Conservation (phyloP, 75 land plant species). For the Pinus taeda region DNA sequence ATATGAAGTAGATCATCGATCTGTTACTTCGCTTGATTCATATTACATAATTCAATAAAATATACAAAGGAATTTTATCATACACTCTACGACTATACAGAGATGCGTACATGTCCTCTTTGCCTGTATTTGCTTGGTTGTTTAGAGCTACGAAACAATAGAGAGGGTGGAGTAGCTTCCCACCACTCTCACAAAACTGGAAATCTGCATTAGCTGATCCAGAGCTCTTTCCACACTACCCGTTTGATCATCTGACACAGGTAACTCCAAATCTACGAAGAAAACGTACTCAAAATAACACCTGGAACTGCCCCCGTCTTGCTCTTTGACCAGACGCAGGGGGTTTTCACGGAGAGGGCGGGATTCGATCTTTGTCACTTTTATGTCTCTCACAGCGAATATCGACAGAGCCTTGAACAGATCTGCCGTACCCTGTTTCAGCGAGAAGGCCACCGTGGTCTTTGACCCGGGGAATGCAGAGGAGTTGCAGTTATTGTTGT, state of each 20-base stretch:
- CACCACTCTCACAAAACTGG: not conserved
- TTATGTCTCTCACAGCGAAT: conserved; percentile 15
- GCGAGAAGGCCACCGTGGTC: conserved; percentile 34
- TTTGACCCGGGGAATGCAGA: not conserved
- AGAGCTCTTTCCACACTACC: conserved; percentile 9
- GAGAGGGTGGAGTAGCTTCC: not conserved
- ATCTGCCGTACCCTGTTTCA: conserved; percentile 20
- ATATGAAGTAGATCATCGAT: too few species aligned
- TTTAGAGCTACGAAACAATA: too few species aligned
- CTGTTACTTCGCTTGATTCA: too few species aligned
- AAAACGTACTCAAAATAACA: conserved; percentile 35
- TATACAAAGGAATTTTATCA: too few species aligned
- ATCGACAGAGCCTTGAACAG: conserved; percentile 28
- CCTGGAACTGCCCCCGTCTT: not conserved
- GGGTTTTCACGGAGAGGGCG: conserved; percentile 18
- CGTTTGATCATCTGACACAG: conserved; percentile 8
- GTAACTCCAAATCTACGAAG: conserved; percentile 24
- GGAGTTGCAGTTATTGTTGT: not conserved
- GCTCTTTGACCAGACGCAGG: conserved; percentile 14
- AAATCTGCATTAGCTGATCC: not conserved
- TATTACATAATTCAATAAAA: too few species aligned
- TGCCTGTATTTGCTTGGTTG: too few species aligned
- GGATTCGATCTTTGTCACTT: conserved; percentile 17
- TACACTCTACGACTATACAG: too few species aligned
- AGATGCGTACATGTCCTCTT: too few species aligned